A percentile compares a stretch with the other conserved stretches of the same genome.
Evolutionary conservation across 345 rosid species (phyloP).

Genomic region (Fremontodendron californicum): DNA sequence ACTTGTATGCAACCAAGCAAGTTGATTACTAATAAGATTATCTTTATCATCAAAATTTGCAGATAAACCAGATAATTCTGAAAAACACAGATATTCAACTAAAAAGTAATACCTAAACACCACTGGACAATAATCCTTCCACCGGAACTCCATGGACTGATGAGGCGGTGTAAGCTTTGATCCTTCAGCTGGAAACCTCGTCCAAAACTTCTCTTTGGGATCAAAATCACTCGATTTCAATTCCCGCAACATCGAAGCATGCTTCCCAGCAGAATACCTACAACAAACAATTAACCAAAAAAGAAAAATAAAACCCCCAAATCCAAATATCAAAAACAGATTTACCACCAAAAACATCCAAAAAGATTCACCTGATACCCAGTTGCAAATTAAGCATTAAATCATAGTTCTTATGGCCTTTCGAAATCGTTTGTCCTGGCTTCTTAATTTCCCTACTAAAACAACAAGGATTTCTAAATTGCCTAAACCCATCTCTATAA

Average conservation of each 20-base stretch:
- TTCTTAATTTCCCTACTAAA: slow-evolving; percentile 74
- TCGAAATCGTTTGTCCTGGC: slow-evolving; percentile 82
- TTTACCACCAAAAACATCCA: background rate
- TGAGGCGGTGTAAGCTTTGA: slow-evolving; percentile 91
- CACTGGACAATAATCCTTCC: slow-evolving; percentile 97
- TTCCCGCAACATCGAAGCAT: slow-evolving; percentile 52
- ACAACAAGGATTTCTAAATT: slow-evolving; percentile 71
- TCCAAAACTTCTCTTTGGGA: slow-evolving; percentile 97
- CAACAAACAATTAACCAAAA: slow-evolving; percentile 7
- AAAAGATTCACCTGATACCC: slow-evolving; percentile 67
- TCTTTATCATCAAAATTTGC: background rate
- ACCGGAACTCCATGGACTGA: slow-evolving; percentile 77
- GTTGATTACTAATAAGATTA: background rate
- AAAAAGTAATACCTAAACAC: slow-evolving; percentile 62
- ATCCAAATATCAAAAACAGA: background rate
- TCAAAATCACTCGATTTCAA: slow-evolving; percentile 71
- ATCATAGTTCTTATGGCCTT: slow-evolving; percentile 93
- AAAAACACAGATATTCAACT: background rate
- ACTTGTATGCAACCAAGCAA: background rate
- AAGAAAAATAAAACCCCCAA: background rate
- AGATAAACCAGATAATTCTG: background rate
- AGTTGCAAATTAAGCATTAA: slow-evolving; percentile 92
- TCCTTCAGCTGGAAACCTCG: slow-evolving; percentile 87
- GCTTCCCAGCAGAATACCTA: slow-evolving; percentile 87
- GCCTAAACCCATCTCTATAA: slow-evolving; percentile 54